phyloP scores from a whole-genome alignment of 176 grass and related monocot genomes.

The Panicum miliaceum region DNA sequence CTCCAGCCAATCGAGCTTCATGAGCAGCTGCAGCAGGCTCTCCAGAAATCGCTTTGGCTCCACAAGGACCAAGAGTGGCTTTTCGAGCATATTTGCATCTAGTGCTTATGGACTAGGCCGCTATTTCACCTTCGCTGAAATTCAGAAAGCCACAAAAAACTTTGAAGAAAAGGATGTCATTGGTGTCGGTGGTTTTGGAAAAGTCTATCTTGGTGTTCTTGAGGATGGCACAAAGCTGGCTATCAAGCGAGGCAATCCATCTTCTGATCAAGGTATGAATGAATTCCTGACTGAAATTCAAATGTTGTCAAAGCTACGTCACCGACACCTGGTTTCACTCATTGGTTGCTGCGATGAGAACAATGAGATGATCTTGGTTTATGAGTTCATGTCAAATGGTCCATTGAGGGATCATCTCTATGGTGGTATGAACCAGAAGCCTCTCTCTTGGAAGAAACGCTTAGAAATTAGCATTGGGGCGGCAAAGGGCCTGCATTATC shows the following conservation, averaged over 20 bases:
- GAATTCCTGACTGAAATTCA: conserved; percentile 96
- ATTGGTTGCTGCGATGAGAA: conserved; percentile 98
- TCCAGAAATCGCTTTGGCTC: conserved; percentile 79
- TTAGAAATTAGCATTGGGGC: conserved; percentile 91
- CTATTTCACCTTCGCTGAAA: conserved; percentile 82
- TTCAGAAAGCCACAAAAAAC: conserved; percentile 91
- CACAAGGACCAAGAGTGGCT: conserved; percentile 74
- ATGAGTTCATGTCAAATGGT: conserved; percentile 95
- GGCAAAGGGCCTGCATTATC: conserved; percentile 89
- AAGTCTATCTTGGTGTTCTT: conserved; percentile 82
- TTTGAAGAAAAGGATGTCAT: conserved; percentile 88
- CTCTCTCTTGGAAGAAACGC: conserved; percentile 85
- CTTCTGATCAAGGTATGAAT: conserved; percentile 93
- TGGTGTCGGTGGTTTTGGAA: conserved; percentile 90
- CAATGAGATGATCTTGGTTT: conserved; percentile 95
- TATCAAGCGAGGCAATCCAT: conserved; percentile 89
- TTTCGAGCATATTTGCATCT: conserved; percentile 76
- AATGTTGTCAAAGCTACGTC: conserved; percentile 87
- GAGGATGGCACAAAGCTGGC: conserved; percentile 85
- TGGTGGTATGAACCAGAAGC: conserved; percentile 55
- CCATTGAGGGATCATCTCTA: conserved; percentile 84
- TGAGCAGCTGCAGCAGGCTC: conserved; percentile 71
- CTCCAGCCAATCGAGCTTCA: conserved; percentile 70
- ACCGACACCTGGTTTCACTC: conserved; percentile 91
- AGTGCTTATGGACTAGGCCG: conserved; percentile 73